Percentiles rank a stretch among this genome's conserved stretches.
phyloP scores from a whole-genome alignment of 495 filamentous ascomycete species.

The Aspergillus ostianus region DNA sequence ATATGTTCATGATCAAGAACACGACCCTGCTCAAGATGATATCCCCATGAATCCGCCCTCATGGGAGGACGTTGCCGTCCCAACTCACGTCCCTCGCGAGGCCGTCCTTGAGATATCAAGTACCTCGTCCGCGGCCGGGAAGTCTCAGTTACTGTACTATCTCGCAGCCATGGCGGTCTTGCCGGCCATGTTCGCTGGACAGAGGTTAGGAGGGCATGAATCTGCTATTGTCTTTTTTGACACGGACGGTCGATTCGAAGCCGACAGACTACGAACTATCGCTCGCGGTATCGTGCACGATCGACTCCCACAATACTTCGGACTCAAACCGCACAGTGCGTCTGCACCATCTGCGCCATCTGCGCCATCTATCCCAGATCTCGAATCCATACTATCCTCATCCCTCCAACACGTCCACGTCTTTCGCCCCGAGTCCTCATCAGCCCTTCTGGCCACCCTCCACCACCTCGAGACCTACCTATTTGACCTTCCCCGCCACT shows the following conservation, averaged over 20 bases:
- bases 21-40: conserved; percentile 9
- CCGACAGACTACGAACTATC: conserved; percentile 51
- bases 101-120: conserved; percentile 60
- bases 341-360: not conserved
- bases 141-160: conserved; percentile 69
- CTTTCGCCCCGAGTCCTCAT: conserved; percentile 55
- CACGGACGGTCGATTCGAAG: conserved; percentile 64
- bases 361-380: conserved; percentile 15
- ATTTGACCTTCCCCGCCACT: conserved; percentile 45
- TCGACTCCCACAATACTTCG: not conserved
- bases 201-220: conserved; percentile 43
- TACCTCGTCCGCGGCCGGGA: conserved; percentile 53
- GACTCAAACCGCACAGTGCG: not conserved
- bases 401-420: conserved; percentile 50
- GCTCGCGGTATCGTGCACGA: conserved; percentile 26
- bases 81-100: conserved; percentile 23
- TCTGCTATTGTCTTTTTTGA: conserved; percentile 70
- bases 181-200: conserved; percentile 36
- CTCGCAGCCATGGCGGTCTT: conserved; percentile 59
- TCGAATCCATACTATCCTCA: conserved; percentile 32
- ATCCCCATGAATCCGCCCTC: conserved; percentile 4
- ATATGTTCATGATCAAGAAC: conserved; percentile 3
- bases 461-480: conserved; percentile 50
- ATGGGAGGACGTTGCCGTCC: conserved; percentile 14
- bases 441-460: conserved; percentile 52